Conservation (phyloP, 2,329 filamentous ascomycete genomes). For the Beauveria scarabaeidicola region DNA sequence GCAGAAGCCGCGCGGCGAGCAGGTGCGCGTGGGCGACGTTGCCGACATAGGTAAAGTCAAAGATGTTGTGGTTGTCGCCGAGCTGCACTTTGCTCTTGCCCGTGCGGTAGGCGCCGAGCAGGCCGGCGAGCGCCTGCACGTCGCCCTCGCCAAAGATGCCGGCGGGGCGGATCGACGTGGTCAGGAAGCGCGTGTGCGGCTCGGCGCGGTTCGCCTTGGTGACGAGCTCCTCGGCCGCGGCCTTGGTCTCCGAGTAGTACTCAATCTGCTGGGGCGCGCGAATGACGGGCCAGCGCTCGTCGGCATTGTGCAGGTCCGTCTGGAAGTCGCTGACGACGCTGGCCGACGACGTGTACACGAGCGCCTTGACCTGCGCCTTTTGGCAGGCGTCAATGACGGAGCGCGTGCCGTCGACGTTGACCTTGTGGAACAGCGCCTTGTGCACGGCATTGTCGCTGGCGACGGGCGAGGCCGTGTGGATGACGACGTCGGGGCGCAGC, state of each 20-base stretch:
- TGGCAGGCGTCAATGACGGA: slow-evolving; percentile 68
- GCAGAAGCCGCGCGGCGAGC: slow-evolving; percentile 66
- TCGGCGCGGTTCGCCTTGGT: slow-evolving; percentile 61
- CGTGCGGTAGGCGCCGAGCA: slow-evolving; percentile 62
- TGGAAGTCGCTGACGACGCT: slow-evolving; percentile 80
- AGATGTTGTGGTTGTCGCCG: slow-evolving; percentile 57
- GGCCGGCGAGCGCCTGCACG: slow-evolving; percentile 61
- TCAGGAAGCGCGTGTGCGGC: slow-evolving; percentile 51
- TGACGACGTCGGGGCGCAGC: slow-evolving; percentile 69
- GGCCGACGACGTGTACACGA: slow-evolving; percentile 87
- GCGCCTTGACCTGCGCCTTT: slow-evolving; percentile 62
- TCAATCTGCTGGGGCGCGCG: slow-evolving; percentile 62
- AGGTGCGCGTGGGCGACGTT: slow-evolving; percentile 70
- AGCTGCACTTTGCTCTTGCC: slow-evolving; percentile 71
- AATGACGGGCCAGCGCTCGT: slow-evolving; percentile 73
- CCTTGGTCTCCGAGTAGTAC: slow-evolving; percentile 90
- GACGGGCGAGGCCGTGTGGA: slow-evolving; percentile 78
- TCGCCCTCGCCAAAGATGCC: slow-evolving; percentile 91
- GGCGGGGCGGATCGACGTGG: slow-evolving; percentile 73
- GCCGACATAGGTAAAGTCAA: slow-evolving; percentile 57
- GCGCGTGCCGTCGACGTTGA: slow-evolving; percentile 82
- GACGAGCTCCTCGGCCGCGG: slow-evolving; percentile 73
- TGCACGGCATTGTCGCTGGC: slow-evolving; percentile 43
- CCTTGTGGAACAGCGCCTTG: slow-evolving; percentile 60
- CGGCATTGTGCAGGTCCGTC: slow-evolving; percentile 71